Evolutionary conservation across 1,139 yeast genomes (phyloP).

Genomic region (Sugiyamaella novakii): DNA sequence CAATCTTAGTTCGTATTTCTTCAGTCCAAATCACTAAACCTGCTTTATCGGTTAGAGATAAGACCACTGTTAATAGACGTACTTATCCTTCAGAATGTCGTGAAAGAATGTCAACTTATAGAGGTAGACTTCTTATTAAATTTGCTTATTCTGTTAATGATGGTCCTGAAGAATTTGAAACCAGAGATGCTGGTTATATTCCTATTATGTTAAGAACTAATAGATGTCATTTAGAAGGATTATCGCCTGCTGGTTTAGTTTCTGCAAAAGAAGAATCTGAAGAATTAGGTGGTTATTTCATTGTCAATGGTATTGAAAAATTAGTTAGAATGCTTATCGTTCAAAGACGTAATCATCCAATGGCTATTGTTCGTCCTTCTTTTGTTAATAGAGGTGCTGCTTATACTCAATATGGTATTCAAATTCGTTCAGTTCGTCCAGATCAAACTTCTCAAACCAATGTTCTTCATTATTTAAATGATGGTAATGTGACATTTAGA

Average conservation of each 20-base stretch:
- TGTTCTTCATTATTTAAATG: slow-evolving; percentile 90
- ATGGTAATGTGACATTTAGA: slow-evolving; percentile 94
- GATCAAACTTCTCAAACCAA: slow-evolving; percentile 98
- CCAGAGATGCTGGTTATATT: slow-evolving; percentile 87
- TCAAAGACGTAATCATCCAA: slow-evolving; percentile 95
- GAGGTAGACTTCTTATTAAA: slow-evolving; percentile 65
- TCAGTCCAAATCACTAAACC: slow-evolving; percentile 88
- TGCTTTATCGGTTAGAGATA: slow-evolving; percentile 69
- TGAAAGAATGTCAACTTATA: slow-evolving; percentile 66
- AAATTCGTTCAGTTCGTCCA: slow-evolving; percentile 90
- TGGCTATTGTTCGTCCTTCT: slow-evolving; percentile 95
- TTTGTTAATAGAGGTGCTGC: slow-evolving; percentile 92
- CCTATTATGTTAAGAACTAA: slow-evolving; percentile 91
- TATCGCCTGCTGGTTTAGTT: slow-evolving; percentile 82
- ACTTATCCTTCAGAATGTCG: slow-evolving; percentile 84
- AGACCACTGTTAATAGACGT: slow-evolving; percentile 74
- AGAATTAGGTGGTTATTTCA: slow-evolving; percentile 94
- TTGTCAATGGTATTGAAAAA: slow-evolving; percentile 96
- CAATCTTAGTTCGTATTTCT: slow-evolving; percentile 63
- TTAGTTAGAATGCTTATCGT: slow-evolving; percentile 95
- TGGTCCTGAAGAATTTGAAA: slow-evolving; percentile 71
- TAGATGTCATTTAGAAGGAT: slow-evolving; percentile 83
- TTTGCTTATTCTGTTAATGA: slow-evolving; percentile 85
- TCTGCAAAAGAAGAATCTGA: slow-evolving; percentile 85
- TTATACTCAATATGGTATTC: slow-evolving; percentile 89